These are phyloP conservation scores for Quercus berberidifolia DNA, from an alignment of 306 rosid genomes.

Conservation along the genomic window DNA sequence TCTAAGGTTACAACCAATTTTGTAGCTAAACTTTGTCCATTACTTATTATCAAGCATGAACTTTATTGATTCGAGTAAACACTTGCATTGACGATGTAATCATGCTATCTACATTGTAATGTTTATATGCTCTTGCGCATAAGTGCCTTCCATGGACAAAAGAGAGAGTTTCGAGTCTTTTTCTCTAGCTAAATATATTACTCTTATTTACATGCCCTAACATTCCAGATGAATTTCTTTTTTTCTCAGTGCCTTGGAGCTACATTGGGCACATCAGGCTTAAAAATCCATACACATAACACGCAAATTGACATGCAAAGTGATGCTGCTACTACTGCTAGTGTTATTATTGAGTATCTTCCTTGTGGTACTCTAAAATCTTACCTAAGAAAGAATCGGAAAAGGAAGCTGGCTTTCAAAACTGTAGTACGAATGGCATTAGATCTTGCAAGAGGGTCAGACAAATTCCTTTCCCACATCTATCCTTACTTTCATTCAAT, in stretches of 20 bases:
- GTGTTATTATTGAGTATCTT: not conserved
- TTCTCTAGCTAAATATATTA: too few relatives aligned
- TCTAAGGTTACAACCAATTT: rapidly evolving
- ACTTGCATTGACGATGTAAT: not conserved
- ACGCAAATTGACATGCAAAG: not conserved
- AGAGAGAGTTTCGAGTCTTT: too few relatives aligned
- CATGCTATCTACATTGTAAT: not conserved
- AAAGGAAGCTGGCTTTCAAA: not conserved
- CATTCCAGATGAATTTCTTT: not conserved
- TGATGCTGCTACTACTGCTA: not conserved
- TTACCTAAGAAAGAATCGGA: not conserved
- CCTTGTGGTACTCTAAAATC: not conserved
- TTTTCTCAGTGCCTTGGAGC: not conserved
- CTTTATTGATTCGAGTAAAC: too few relatives aligned
- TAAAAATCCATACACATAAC: not conserved
- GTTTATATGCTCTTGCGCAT: too few relatives aligned
- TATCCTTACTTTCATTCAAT: not conserved
- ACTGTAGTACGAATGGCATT: not conserved
- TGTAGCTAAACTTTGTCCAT: too few relatives aligned
- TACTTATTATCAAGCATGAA: too few relatives aligned
- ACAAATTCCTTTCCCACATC: not conserved
- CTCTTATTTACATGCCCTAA: not conserved
- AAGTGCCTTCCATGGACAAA: too few relatives aligned
- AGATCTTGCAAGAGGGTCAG: not conserved
- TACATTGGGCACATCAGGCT: not conserved